Percentiles rank a stretch among this genome's conserved stretches.
These are phyloP conservation scores for Boletales sp. DNA, from an alignment of 768 basidiomycete genomes.

Conservation along the genomic window DNA sequence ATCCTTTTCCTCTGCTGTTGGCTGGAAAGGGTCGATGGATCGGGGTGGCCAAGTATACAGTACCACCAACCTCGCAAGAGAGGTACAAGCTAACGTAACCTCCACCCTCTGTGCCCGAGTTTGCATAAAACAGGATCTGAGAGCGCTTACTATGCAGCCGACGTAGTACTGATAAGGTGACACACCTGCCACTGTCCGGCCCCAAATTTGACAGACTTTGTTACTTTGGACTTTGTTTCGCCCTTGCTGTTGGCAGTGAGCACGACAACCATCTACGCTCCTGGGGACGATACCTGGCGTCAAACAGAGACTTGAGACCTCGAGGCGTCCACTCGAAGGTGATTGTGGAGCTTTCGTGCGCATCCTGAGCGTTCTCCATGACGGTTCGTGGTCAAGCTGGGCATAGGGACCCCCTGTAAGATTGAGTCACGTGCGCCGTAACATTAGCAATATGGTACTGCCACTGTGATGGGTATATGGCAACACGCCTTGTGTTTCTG, in stretches of 20 bases:
- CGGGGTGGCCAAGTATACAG: not conserved
- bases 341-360: constrained; percentile 51
- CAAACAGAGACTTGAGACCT: constrained; percentile 70
- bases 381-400: not conserved
- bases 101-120: constrained; percentile 64
- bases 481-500: not conserved
- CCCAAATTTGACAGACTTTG: constrained; percentile 73
- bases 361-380: constrained; percentile 35
- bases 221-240: constrained; percentile 74
- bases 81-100: constrained; percentile 73
- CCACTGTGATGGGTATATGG: not conserved
- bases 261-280: too few relatives aligned
- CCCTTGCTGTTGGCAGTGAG: constrained; percentile 46
- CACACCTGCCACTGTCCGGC: constrained; percentile 71
- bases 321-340: constrained; percentile 78
- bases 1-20: constrained; percentile 74
- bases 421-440: not conserved
- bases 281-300: constrained; percentile 45
- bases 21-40: constrained; percentile 40
- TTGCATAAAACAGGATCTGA: constrained; percentile 81
- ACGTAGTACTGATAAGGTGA: not conserved
- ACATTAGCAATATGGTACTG: not conserved
- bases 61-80: constrained; percentile 66
- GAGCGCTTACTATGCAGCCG: not conserved
- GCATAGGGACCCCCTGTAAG: constrained; percentile 1